These are phyloP conservation scores for Emergomyces orientalis DNA, from an alignment of 2,329 filamentous ascomycete genomes.

Conservation along the genomic window DNA sequence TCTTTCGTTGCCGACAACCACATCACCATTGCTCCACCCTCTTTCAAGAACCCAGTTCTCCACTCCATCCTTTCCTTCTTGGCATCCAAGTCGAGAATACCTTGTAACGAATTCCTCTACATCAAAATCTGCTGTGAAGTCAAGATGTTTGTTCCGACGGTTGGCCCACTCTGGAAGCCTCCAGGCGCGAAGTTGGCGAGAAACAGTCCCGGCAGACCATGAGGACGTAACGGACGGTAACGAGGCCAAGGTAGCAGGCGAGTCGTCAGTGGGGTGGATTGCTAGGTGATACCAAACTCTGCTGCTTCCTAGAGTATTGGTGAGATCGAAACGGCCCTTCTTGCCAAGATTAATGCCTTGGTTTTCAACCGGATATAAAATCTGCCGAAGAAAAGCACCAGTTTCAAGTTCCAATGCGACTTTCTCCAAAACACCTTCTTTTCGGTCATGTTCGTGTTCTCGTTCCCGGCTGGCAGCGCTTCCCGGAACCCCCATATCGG, in stretches of 20 bases:
- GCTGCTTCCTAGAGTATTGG: constrained; percentile 66
- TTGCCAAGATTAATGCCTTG: constrained; percentile 75
- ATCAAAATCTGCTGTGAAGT: constrained; percentile 96
- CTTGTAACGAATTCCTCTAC: constrained; percentile 80
- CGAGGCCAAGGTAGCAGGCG: constrained; percentile 63
- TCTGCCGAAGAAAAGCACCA: constrained; percentile 69
- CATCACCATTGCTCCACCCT: constrained; percentile 97
- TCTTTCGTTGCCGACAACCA: constrained; percentile 79
- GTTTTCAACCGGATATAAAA: constrained; percentile 69
- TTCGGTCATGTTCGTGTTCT: constrained; percentile 69
- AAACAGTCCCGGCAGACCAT: constrained; percentile 90
- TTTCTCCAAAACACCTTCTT: constrained; percentile 77
- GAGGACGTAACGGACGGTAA: constrained; percentile 64
- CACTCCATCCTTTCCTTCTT: constrained; percentile 82
- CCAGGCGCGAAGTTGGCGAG: constrained; percentile 87
- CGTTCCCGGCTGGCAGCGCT: constrained; percentile 60
- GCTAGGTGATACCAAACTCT: constrained; percentile 92
- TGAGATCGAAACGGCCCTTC: constrained; percentile 67
- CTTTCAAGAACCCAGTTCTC: constrained; percentile 90
- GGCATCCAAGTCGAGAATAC: constrained; percentile 74
- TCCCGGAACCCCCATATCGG: constrained; percentile 66
- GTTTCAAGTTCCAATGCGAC: constrained; percentile 71
- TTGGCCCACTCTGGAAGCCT: constrained; percentile 95
- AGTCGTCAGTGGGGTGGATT: constrained; percentile 82
- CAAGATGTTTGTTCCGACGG: constrained; percentile 76